phyloP scores from a whole-genome alignment of 1,284 basidiomycete genomes.

The Sporisorium iseilematis-ciliati region DNA sequence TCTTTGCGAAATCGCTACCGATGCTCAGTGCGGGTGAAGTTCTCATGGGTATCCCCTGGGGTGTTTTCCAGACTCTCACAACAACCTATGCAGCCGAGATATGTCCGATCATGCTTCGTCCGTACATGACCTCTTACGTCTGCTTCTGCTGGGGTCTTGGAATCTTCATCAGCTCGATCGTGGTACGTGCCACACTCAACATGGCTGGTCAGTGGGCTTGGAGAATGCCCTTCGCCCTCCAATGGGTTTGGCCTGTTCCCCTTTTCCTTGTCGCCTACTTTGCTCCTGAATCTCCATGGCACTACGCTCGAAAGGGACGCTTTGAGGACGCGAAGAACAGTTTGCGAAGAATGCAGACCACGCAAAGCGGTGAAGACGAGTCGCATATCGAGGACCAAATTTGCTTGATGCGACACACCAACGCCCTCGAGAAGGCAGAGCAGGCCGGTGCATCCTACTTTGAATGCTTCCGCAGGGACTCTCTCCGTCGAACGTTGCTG shows the following conservation, averaged over 20 bases:
- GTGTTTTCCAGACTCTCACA: conserved; percentile 71
- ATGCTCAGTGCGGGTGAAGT: conserved; percentile 70
- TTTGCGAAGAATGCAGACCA: conserved; percentile 20
- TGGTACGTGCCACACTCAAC: conserved; percentile 69
- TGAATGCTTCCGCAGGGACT: conserved; percentile 72
- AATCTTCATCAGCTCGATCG: conserved; percentile 70
- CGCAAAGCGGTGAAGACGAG: conserved; percentile 20
- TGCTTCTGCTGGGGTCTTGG: conserved; percentile 72
- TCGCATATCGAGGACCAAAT: conserved; percentile 68
- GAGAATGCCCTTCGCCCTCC: conserved; percentile 70
- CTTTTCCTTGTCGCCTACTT: conserved; percentile 65
- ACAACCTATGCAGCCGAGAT: conserved; percentile 73
- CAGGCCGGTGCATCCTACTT: conserved; percentile 68
- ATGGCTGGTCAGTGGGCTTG: conserved; percentile 68
- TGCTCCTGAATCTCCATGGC: conserved; percentile 71
- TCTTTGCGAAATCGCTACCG: conserved; percentile 70
- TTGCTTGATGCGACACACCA: conserved; percentile 71
- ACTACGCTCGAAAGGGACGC: conserved; percentile 71
- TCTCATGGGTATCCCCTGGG: conserved; percentile 71
- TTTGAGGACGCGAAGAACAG: conserved; percentile 71
- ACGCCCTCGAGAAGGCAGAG: conserved; percentile 69
- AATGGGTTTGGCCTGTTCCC: conserved; percentile 70
- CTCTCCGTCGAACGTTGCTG: conserved; percentile 71
- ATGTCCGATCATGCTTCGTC: conserved; percentile 71
- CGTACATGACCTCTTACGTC: conserved; percentile 72